Evolutionary conservation across 257 asterid genomes (phyloP).

Genomic region (Verbena officinalis): DNA sequence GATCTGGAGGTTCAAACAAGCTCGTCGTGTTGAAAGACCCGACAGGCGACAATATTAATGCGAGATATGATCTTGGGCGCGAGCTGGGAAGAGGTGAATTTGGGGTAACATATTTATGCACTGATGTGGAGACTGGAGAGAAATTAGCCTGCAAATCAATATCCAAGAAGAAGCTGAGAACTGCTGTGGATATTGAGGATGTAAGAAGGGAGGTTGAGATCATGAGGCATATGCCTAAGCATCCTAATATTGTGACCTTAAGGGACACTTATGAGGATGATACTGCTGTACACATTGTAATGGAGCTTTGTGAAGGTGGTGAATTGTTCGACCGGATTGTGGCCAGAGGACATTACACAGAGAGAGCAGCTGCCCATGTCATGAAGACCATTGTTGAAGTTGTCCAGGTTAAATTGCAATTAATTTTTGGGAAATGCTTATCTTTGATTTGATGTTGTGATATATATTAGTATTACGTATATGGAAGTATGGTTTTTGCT

Average conservation of each 20-base stretch:
- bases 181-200: conserved; percentile 69
- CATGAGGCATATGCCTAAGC: conserved; percentile 74
- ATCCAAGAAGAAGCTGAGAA: conserved; percentile 71
- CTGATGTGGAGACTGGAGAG: conserved; percentile 52
- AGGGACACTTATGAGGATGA: conserved; percentile 71
- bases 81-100: conserved; percentile 83
- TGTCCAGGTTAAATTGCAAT: conserved; percentile 53
- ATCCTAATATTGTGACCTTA: conserved; percentile 62
- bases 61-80: conserved; percentile 58
- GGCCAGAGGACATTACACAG: conserved; percentile 77
- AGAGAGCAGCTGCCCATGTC: conserved; percentile 67
- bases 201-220: conserved; percentile 82
- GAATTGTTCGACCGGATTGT: conserved; percentile 76
- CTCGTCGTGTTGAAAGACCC: conserved; percentile 64
- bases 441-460: conserved; percentile 1
- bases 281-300: conserved; percentile 63
- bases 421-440: neutral
- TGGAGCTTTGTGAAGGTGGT: conserved; percentile 83
- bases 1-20: conserved; percentile 43
- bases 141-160: conserved; percentile 74
- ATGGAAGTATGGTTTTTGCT: too few species aligned
- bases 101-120: conserved; percentile 70
- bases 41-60: conserved; percentile 50
- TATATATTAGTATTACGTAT: neutral
- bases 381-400: conserved; percentile 74